Conservation (phyloP, 202 grass and related monocot species). For the Setaria viridis region DNA sequence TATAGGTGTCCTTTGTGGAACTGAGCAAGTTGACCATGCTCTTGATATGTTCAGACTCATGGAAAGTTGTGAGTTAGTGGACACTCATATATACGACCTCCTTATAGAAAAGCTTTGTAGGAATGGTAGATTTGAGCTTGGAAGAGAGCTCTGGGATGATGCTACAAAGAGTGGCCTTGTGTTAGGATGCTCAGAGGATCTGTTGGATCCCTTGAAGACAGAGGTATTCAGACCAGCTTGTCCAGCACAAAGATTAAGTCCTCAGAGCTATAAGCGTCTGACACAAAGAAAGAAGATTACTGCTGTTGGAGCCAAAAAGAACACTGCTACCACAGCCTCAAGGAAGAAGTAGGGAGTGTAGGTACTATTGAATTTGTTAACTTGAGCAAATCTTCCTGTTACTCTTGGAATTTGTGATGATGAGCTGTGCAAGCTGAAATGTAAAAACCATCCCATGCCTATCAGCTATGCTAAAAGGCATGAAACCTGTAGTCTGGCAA, state of each 20-base stretch:
- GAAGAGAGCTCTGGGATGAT: constrained; percentile 68
- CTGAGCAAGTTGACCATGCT: constrained; percentile 63
- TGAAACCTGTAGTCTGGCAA: background rate
- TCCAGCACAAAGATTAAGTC: constrained; percentile 41
- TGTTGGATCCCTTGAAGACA: constrained; percentile 75
- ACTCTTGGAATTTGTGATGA: constrained; percentile 25
- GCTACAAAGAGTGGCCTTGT: constrained; percentile 55
- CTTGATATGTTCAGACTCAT: constrained; percentile 68
- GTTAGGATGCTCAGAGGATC: constrained; percentile 65
- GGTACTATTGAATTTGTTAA: constrained; percentile 31
- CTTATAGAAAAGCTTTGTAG: constrained; percentile 74
- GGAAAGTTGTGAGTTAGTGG: constrained; percentile 47
- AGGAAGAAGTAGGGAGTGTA: constrained; percentile 49
- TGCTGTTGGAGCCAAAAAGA: constrained; percentile 44
- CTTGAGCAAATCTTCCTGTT: background rate
- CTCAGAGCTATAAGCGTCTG: constrained; percentile 46
- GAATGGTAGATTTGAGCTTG: constrained; percentile 61
- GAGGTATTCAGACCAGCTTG: constrained; percentile 58
- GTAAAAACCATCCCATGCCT: background rate
- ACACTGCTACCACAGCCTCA: background rate
- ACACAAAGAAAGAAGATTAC: constrained; percentile 38
- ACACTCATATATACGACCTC: constrained; percentile 57
- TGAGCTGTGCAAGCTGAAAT: constrained; percentile 9
- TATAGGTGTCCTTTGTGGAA: constrained; percentile 68
- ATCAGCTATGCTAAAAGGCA: constrained; percentile 7